phyloP scores from a whole-genome alignment of 176 grass and related monocot genomes.

The Triticum turgidum region DNA sequence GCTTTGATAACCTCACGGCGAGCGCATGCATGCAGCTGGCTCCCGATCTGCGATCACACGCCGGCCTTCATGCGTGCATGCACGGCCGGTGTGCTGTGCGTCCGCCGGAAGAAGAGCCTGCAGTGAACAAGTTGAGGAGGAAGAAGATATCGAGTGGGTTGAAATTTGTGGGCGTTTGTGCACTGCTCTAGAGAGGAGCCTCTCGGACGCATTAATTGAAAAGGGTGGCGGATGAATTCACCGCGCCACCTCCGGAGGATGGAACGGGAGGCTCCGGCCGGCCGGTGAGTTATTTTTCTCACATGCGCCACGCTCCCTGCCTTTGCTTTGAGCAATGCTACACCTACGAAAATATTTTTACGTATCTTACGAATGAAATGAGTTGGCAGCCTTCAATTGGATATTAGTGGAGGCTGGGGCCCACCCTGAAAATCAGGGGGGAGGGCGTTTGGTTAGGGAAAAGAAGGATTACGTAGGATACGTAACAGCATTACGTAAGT shows the following conservation, averaged over 20 bases:
- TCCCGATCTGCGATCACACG: slow-evolving; percentile 18
- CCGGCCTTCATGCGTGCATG: background rate
- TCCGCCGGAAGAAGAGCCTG: background rate
- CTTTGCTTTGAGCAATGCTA: background rate
- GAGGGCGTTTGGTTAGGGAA: too few relatives aligned
- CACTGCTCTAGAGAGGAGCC: slow-evolving; percentile 23
- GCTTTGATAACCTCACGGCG: slow-evolving; percentile 40
- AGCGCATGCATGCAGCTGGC: slow-evolving; percentile 23
- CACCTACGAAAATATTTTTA: too few relatives aligned
- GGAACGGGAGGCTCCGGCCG: slow-evolving; percentile 5
- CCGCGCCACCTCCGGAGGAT: slow-evolving; percentile 19
- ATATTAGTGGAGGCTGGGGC: too few relatives aligned
- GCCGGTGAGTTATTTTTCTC: slow-evolving; percentile 82
- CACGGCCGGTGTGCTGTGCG: background rate
- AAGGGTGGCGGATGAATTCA: slow-evolving; percentile 44
- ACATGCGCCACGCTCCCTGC: slow-evolving; percentile 67
- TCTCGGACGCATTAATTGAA: slow-evolving; percentile 31
- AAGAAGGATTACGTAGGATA: too few relatives aligned
- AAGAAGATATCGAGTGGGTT: background rate
- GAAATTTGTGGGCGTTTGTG: background rate
- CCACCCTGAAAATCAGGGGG: too few relatives aligned
- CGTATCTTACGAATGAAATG: too few relatives aligned
- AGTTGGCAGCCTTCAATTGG: too few relatives aligned
- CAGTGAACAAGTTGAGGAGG: background rate
- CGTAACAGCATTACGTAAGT: too few relatives aligned